phyloP scores from a whole-genome alignment of 75 land plant genomes.

The Isoetes taiwanensis region DNA sequence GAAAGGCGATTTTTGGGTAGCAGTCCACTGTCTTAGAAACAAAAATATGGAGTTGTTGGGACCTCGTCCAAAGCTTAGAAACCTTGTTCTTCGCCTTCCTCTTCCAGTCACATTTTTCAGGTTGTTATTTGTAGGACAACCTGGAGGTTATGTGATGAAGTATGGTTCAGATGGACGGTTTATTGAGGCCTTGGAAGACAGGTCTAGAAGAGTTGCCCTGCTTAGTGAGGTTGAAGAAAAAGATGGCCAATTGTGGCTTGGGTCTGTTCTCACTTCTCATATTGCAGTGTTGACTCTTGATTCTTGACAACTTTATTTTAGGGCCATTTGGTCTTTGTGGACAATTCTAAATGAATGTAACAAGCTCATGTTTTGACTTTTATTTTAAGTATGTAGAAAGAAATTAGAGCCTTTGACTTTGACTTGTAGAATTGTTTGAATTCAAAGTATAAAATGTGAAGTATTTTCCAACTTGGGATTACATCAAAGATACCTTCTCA shows the following conservation, averaged over 20 bases:
- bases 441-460: no score
- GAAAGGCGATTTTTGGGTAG: constrained; percentile 25
- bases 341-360: no score
- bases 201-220: constrained; percentile 10
- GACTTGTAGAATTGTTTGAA: no score
- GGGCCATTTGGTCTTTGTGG: no score
- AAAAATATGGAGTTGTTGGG: constrained; percentile 1
- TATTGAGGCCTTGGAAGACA: constrained; percentile 16
- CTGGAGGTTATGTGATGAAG: constrained; percentile 34
- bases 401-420: no score
- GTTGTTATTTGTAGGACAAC: constrained; percentile 25
- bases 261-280: constrained; percentile 14
- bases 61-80: constrained; percentile 24
- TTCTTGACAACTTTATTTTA: no score
- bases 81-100: constrained; percentile 44
- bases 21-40: constrained; percentile 13
- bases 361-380: no score
- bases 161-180: constrained; percentile 58
- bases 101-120: constrained; percentile 33
- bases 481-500: no score
- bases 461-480: no score
- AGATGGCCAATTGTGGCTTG: constrained; percentile 16
- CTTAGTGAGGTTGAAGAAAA: constrained; percentile 19
- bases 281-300: no score
- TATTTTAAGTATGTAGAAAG: no score